Percentiles rank a stretch among this genome's conserved stretches.
phyloP scores from a whole-genome alignment of 2,329 filamentous ascomycete species.

The Colletotrichum tofieldiae region DNA sequence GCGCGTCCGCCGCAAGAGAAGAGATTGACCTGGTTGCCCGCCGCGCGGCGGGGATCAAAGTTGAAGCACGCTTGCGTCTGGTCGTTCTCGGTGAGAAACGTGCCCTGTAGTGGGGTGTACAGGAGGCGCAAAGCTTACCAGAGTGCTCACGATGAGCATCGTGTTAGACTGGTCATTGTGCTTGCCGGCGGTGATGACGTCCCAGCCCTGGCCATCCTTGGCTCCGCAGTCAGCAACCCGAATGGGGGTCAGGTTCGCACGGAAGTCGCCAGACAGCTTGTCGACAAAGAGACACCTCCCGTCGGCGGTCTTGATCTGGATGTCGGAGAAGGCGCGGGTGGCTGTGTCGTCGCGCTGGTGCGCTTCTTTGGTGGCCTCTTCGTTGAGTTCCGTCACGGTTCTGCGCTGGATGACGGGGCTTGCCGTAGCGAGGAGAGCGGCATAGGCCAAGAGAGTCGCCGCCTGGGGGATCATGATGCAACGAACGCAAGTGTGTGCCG shows the following conservation, averaged over 20 bases:
- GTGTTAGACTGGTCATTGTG: conserved; percentile 65
- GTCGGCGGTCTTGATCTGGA: conserved; percentile 62
- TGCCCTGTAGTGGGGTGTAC: too few species aligned
- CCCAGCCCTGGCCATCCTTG: conserved; percentile 62
- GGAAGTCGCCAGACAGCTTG: conserved; percentile 63
- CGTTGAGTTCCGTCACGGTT: conserved; percentile 59
- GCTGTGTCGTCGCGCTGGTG: conserved; percentile 62
- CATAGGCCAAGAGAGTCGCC: conserved; percentile 48
- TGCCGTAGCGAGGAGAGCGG: conserved; percentile 48
- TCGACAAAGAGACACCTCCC: conserved; percentile 64
- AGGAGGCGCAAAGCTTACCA: conserved; percentile 52
- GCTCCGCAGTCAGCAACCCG: conserved; percentile 61
- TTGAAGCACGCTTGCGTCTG: conserved; percentile 71
- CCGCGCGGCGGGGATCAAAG: conserved; percentile 67
- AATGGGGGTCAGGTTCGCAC: conserved; percentile 63
- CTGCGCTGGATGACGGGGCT: conserved; percentile 50
- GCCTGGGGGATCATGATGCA: conserved; percentile 46
- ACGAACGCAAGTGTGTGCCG: not conserved
- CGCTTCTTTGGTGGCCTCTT: conserved; percentile 60
- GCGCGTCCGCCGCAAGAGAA: conserved; percentile 74
- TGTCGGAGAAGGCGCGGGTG: conserved; percentile 60
- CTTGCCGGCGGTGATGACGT: conserved; percentile 64
- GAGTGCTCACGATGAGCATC: conserved; percentile 68
- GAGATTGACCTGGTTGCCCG: conserved; percentile 68
- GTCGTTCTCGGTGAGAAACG: conserved; percentile 42